phyloP scores from a whole-genome alignment of 139 green algal species.

The Ettlia oleoabundans region DNA sequence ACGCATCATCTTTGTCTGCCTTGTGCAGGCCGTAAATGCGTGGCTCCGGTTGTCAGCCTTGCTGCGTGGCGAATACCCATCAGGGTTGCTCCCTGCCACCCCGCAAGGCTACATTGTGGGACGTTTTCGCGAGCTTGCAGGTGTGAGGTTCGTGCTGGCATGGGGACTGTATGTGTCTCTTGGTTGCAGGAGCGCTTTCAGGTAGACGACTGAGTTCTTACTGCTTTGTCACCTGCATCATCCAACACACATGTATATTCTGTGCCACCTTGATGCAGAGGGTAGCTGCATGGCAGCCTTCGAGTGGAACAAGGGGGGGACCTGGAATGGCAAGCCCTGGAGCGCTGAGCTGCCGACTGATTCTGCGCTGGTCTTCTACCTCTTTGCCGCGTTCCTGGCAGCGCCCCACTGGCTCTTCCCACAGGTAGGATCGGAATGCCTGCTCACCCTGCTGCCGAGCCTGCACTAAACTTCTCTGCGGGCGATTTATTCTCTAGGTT shows the following conservation, averaged over 20 bases:
- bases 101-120: slow-evolving; percentile 70
- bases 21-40: slow-evolving; percentile 59
- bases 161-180: no score
- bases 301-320: slow-evolving; percentile 65
- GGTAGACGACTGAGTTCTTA: no score
- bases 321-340: slow-evolving; percentile 68
- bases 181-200: no score
- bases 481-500: no score
- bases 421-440: no score
- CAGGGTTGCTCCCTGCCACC: slow-evolving; percentile 67
- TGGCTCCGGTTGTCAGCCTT: slow-evolving; percentile 71
- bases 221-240: background rate
- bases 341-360: slow-evolving; percentile 79
- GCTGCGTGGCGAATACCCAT: slow-evolving; percentile 64
- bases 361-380: slow-evolving; percentile 75
- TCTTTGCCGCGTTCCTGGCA: slow-evolving; percentile 81
- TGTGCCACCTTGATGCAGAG: slow-evolving; percentile 4
- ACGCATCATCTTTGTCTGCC: background rate
- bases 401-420: slow-evolving; percentile 73
- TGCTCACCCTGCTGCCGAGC: no score
- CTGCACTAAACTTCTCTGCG: no score
- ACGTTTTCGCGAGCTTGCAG: slow-evolving; percentile 65
- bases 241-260: background rate
- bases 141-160: no score
- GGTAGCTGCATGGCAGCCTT: slow-evolving; percentile 65